Evolutionary conservation across 257 asterid species (phyloP), one percentile per base, ranked within the genome.

Genomic region (Mitragyna speciosa): DNA sequence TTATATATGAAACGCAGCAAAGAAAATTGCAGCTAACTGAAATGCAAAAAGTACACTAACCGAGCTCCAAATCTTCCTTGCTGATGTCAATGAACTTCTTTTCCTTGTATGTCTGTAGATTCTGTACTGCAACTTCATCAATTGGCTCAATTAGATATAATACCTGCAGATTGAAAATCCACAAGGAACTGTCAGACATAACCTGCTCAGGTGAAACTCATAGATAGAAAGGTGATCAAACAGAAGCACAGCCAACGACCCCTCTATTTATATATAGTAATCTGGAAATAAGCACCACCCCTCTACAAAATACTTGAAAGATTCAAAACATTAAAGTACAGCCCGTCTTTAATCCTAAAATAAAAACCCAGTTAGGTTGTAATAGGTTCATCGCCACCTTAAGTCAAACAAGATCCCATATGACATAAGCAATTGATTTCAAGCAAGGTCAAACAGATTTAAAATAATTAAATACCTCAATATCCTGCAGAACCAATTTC

Each of bases 31-130:
- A 10, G 30, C 64, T 15, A 66, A 61, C 26, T 5, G 30, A n/a
- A 15, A 20, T 11, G 12, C 33, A 45, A 63, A 31, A 51, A 39
- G 30, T 39, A 20, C 68, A 81, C 98, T 83, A 78, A 94, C 99
- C 98, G 72, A 96, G 90, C 84, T 92, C 98, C 80, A 96, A 87
- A 85, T 96, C 99, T 84, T 96, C 99, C 90, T 96, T 96, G 96
- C 99, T 96, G 66, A 96, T 92, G 83, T 96, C 99, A 80, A 94
- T 96, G 73, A 96, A 96, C 79, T 96, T 96, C 86, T 94, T 96
- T 86, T 94, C 98, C 83, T 96, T 96, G 92, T 91, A 94, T 1
- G 98, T 92, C 80, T 94, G 98, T 80, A 96, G 87, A 85, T 96
- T 96, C 89, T 96, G 98, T 83, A 96, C 89, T 6, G 97, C 94